Base-by-base conservation (phyloP, 2,329 filamentous ascomycete species). In the Fusarium longipes region DNA sequence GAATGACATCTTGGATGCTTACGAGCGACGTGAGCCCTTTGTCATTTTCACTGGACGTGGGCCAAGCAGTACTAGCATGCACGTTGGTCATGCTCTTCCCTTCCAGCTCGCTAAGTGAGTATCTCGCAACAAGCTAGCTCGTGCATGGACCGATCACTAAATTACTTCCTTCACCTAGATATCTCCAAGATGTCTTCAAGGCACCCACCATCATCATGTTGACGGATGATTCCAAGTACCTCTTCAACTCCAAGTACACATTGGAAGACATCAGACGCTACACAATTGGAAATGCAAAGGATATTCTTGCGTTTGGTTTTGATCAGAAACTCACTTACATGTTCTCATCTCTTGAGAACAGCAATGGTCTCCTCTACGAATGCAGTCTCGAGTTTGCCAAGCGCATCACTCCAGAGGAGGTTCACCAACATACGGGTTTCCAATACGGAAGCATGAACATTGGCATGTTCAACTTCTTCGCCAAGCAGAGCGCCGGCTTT, bases 61-160 rank as follows among this genome's bases (percentile, higher is more conserved):
- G 12, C 49, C 49, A 27, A 52, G 49, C 38, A 52, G 49, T 44
- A 52, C 49, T 35, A 52, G 49, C 29, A 52, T 52, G 49, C 49
- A 52, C 22, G 38, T 52, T 29, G 49, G 49, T 27, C 49, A 52
- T 35, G 49, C 49, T 22, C 38, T 52, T n/a, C 49, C 49, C 14
- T 52, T 52, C 38, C 49, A 52, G 49, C 49, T 52, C 22, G 49
- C 49, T 12, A 52, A 52, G 49, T 52, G n/a, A 52, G 49, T 52
- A 52, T 2, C 22, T n/a, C n/a, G 4, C 5, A 8, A n/a, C n/a
- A n/a, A n/a, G 2, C 12, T 22, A 35, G 12, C 3, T 22, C 17
- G 22, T n/a, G 27, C 22, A 20, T 9, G n/a, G 17, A 43, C 6
- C 17, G 20, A 9, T 27, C 17, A 35, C 38, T 52, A 5, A 52